These are phyloP conservation scores for Coelastrella sp. DNA, from an alignment of 139 green algal species.

Conservation along the genomic window DNA sequence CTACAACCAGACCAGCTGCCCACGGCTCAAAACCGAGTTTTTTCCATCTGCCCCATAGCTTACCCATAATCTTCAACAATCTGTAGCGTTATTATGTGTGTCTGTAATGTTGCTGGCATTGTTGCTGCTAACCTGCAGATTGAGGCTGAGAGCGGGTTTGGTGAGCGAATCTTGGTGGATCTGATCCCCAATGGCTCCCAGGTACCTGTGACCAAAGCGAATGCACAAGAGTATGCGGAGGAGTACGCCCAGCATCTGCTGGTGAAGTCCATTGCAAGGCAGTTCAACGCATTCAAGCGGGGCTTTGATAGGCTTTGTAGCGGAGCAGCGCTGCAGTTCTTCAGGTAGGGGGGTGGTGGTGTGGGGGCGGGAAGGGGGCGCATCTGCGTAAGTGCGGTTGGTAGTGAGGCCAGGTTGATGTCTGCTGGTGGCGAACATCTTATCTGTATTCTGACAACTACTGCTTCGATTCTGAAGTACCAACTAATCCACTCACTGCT, in stretches of 20 bases:
- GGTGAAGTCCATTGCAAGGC: constrained; percentile 44
- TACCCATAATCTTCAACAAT: too few relatives aligned
- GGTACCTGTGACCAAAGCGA: constrained; percentile 71
- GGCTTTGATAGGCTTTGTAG: constrained; percentile 78
- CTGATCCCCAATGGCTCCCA: constrained; percentile 63
- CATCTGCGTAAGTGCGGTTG: too few relatives aligned
- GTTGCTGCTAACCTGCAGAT: neutral
- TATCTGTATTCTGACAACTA: too few relatives aligned
- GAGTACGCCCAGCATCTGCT: constrained; percentile 68
- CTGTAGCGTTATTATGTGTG: too few relatives aligned
- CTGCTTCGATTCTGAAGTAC: too few relatives aligned
- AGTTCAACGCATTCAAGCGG: constrained; percentile 71
- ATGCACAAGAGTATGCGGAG: constrained; percentile 77
- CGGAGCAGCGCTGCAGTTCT: constrained; percentile 64
- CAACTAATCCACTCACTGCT: too few relatives aligned
- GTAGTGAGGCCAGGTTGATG: neutral
- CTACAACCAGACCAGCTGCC: too few relatives aligned
- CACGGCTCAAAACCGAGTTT: too few relatives aligned
- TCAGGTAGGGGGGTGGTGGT: constrained; percentile 30
- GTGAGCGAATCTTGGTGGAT: constrained; percentile 53
- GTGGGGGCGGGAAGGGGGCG: neutral
- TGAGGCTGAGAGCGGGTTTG: constrained; percentile 17
- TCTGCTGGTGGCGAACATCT: too few relatives aligned
- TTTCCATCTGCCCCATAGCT: too few relatives aligned
- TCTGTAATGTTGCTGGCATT: too few relatives aligned